Conservation (phyloP, 768 basidiomycete species). For the Panaeolus papilionaceus region DNA sequence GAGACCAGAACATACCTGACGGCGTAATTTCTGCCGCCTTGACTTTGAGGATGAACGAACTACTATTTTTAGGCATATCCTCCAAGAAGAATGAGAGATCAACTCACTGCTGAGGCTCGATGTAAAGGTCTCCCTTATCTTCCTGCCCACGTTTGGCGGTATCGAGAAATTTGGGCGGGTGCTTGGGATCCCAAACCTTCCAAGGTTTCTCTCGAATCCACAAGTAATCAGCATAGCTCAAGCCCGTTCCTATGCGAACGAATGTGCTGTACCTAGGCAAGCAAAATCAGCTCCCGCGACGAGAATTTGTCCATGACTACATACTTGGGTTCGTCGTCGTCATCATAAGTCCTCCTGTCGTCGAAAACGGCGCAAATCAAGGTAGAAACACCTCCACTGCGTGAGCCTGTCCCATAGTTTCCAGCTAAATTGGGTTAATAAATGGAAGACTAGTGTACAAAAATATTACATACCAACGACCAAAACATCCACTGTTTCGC, state of each 20-base stretch:
- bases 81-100: neutral
- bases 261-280: conserved; percentile 79
- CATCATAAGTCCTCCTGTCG: conserved; percentile 60
- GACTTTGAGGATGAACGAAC: conserved; percentile 92
- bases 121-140: conserved; percentile 90
- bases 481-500: conserved; percentile 90
- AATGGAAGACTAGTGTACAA: neutral
- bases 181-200: conserved; percentile 79
- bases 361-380: conserved; percentile 90
- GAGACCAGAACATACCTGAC: conserved; percentile 54
- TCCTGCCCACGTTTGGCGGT: conserved; percentile 67
- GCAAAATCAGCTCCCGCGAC: conserved; percentile 10
- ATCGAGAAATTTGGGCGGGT: conserved; percentile 72
- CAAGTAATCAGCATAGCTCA: conserved; percentile 85
- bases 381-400: conserved; percentile 89
- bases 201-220: conserved; percentile 86
- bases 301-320: conserved; percentile 20
- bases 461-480: conserved; percentile 71
- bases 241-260: conserved; percentile 88
- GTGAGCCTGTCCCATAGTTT: conserved; percentile 86
- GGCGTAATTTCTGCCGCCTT: conserved; percentile 92
- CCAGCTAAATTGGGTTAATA: conserved; percentile 60
- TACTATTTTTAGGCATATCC: conserved; percentile 33
- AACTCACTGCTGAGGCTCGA: conserved; percentile 86
- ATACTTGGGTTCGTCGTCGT: conserved; percentile 71